Percentiles rank a stretch among this genome's conserved stretches.
phyloP scores from a whole-genome alignment of 1,284 basidiomycete species.

The Cryptococcus floricola region DNA sequence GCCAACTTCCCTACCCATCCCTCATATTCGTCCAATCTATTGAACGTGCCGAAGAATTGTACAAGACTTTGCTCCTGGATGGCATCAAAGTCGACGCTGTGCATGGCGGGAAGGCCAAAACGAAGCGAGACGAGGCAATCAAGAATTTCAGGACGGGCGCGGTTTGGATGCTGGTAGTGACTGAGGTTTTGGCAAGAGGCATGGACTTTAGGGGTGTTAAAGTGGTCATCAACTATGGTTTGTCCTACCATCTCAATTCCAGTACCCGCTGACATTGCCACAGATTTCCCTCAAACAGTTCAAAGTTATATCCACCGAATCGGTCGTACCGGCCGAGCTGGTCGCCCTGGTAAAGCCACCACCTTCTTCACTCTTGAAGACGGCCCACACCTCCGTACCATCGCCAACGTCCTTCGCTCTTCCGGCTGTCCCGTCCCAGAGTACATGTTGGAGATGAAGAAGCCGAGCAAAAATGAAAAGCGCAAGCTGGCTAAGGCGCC shows the following conservation, averaged over 20 bases:
- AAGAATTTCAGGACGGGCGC: conserved; percentile 78
- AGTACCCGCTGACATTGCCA: not conserved
- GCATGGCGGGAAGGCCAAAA: conserved; percentile 81
- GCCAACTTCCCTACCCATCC: conserved; percentile 80
- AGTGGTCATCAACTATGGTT: conserved; percentile 85
- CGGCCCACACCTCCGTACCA: conserved; percentile 82
- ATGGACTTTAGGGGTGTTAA: conserved; percentile 96
- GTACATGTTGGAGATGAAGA: conserved; percentile 82
- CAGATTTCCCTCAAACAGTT: conserved; percentile 85
- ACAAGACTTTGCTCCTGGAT: conserved; percentile 79
- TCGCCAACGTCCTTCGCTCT: conserved; percentile 89
- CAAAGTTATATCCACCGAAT: conserved; percentile 96
- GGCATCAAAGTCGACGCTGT: conserved; percentile 86
- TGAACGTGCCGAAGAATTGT: conserved; percentile 81
- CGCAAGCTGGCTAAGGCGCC: conserved; percentile 71
- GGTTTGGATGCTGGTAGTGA: conserved; percentile 88
- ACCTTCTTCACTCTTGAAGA: conserved; percentile 97
- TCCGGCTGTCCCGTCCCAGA: conserved; percentile 84
- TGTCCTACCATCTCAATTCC: conserved; percentile 13
- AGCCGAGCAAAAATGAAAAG: conserved; percentile 83
- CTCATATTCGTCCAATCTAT: conserved; percentile 93
- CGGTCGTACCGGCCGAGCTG: conserved; percentile 91
- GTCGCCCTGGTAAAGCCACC: conserved; percentile 81
- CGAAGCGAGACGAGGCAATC: conserved; percentile 81
- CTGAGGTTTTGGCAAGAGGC: conserved; percentile 92